These are phyloP conservation scores for Cladosporium sphaerospermum DNA, from an alignment of 2,329 filamentous ascomycete genomes.

Conservation along the genomic window DNA sequence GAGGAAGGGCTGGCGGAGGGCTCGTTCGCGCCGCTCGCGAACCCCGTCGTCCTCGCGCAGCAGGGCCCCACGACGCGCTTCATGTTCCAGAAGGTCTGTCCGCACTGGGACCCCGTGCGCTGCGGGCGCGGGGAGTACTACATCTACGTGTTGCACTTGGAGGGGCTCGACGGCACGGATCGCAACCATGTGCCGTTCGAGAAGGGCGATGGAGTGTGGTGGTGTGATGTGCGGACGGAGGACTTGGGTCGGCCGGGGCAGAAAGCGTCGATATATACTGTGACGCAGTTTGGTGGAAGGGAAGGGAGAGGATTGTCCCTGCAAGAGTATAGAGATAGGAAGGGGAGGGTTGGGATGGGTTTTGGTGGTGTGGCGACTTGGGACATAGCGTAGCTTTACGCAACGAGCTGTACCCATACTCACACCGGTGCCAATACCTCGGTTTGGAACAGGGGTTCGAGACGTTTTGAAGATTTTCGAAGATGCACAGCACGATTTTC, in stretches of 20 bases:
- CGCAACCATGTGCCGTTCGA: slow-evolving; percentile 66
- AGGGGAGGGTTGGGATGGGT: slow-evolving; percentile 42
- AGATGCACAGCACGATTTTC: not conserved
- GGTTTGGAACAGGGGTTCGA: too few relatives aligned
- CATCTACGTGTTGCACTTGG: slow-evolving; percentile 62
- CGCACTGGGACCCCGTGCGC: slow-evolving; percentile 72
- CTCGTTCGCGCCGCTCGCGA: slow-evolving; percentile 56
- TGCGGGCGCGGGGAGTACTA: slow-evolving; percentile 61
- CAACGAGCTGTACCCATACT: too few relatives aligned
- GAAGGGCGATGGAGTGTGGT: slow-evolving; percentile 72
- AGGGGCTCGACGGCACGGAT: slow-evolving; percentile 60
- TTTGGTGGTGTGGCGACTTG: slow-evolving; percentile 50
- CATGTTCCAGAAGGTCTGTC: slow-evolving; percentile 71
- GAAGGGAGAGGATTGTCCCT: slow-evolving; percentile 49
- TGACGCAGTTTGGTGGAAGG: slow-evolving; percentile 48
- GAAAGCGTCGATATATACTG: slow-evolving; percentile 57
- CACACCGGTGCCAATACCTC: too few relatives aligned
- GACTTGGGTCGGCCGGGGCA: slow-evolving; percentile 65
- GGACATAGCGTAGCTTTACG: slow-evolving; percentile 19
- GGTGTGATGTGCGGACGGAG: slow-evolving; percentile 61
- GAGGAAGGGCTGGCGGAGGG: slow-evolving; percentile 48
- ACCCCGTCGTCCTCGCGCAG: slow-evolving; percentile 56
- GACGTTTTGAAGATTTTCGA: not conserved
- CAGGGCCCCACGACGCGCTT: slow-evolving; percentile 52
- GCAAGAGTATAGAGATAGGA: slow-evolving; percentile 43